These are phyloP conservation scores for Cladophialophora chaetospira DNA, from an alignment of 2,329 filamentous ascomycete species.

Conservation along the genomic window DNA sequence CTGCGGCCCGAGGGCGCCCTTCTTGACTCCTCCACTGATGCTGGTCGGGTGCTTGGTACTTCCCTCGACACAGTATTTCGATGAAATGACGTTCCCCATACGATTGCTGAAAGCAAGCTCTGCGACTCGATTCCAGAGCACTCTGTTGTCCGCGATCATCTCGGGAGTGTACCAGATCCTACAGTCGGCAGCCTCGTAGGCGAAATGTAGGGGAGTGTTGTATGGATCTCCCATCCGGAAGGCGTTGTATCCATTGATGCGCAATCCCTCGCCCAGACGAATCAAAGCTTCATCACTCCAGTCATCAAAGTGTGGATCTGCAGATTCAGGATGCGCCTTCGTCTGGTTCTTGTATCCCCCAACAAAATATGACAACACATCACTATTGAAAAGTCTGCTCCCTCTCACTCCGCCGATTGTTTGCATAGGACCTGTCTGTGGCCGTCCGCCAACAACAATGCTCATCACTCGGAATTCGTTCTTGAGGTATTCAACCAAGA, in stretches of 20 bases:
- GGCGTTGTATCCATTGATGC: conserved; percentile 46
- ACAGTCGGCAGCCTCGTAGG: conserved; percentile 63
- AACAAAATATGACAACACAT: background rate
- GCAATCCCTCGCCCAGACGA: background rate
- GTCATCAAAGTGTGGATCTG: no score
- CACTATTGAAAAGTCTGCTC: background rate
- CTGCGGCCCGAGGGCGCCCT: no score
- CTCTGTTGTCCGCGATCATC: conserved; percentile 3
- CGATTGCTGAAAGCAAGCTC: conserved; percentile 20
- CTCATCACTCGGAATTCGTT: conserved; percentile 57
- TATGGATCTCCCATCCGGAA: conserved; percentile 46
- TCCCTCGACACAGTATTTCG: conserved; percentile 13
- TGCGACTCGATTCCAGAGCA: conserved; percentile 18
- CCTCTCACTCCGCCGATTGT: conserved; percentile 65
- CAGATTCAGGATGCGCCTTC: background rate
- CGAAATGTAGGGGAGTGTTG: conserved; percentile 44
- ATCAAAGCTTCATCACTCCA: background rate
- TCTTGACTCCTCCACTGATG: no score
- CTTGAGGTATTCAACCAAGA: conserved; percentile 58
- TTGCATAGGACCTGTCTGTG: conserved; percentile 56
- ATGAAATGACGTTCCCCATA: conserved; percentile 6
- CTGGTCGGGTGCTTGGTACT: conserved; percentile 18
- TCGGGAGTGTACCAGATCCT: conserved; percentile 36
- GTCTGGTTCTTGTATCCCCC: background rate
- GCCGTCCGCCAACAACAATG: conserved; percentile 57